These are phyloP conservation scores for Aurantiochytrium sp. DNA, from an alignment of 108 stramenopile species.

Conservation along the genomic window DNA sequence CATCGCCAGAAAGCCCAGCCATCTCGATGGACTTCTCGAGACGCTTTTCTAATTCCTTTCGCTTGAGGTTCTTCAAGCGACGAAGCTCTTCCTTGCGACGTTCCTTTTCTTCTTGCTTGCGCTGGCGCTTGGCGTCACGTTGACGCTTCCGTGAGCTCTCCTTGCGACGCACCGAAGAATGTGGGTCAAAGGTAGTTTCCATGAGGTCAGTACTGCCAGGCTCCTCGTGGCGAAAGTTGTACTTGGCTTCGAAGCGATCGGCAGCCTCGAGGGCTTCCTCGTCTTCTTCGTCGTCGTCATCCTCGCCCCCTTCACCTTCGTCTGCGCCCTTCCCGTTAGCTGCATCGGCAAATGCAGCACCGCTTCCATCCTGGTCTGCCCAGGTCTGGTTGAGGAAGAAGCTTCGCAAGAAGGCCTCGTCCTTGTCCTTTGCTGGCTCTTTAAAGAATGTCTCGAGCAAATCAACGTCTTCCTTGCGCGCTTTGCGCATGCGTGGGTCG, in stretches of 20 bases:
- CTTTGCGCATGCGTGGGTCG: background rate
- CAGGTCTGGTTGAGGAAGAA: background rate
- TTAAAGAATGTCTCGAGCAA: background rate
- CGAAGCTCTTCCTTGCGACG: conserved; percentile 84
- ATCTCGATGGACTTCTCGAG: conserved; percentile 63
- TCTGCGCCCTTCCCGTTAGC: conserved; percentile 28
- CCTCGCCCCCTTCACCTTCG: conserved; percentile 14
- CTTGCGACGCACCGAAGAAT: conserved; percentile 69
- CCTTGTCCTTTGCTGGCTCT: conserved; percentile 18
- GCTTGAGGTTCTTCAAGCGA: conserved; percentile 88
- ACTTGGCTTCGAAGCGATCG: conserved; percentile 92
- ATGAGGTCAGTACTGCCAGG: conserved; percentile 49
- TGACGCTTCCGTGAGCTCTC: conserved; percentile 82
- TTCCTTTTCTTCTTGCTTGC: conserved; percentile 84
- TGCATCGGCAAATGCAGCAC: too few species aligned
- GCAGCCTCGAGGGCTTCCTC: conserved; percentile 74
- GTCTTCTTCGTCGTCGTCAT: conserved; percentile 66
- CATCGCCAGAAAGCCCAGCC: conserved; percentile 17
- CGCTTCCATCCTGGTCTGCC: too few species aligned
- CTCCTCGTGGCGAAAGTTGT: conserved; percentile 99
- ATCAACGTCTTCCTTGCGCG: background rate
- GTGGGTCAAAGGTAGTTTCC: conserved; percentile 31
- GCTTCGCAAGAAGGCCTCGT: conserved; percentile 12
- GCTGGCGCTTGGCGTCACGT: conserved; percentile 70
- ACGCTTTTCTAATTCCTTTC: conserved; percentile 67